A percentile compares a stretch with the other conserved stretches of the same genome.
Evolutionary conservation across 768 basidiomycete genomes (phyloP).

Genomic region (Xerocomus spinulosus): DNA sequence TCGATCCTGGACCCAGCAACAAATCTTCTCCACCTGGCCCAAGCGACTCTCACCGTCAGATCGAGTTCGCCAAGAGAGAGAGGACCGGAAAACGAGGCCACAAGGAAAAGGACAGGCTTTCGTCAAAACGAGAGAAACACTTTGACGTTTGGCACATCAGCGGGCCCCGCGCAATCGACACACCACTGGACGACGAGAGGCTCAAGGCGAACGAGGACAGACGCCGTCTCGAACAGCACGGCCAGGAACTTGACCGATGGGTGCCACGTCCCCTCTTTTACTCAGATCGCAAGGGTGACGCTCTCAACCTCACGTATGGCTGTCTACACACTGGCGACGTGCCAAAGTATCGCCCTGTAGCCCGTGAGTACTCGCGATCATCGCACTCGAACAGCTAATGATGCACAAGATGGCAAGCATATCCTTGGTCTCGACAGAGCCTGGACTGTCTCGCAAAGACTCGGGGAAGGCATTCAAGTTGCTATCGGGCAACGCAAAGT

Average conservation of each 20-base stretch:
- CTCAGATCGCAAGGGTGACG: conserved; percentile 65
- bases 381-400: conserved; percentile 42
- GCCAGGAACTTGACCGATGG: conserved; percentile 20
- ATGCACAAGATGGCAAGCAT: conserved; percentile 41
- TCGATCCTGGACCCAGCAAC: conserved; percentile 43
- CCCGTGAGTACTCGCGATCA: conserved; percentile 41
- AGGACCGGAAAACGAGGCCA: conserved; percentile 18
- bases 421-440: conserved; percentile 57
- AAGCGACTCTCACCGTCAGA: conserved; percentile 11
- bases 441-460: conserved; percentile 47
- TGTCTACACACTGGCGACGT: conserved; percentile 55
- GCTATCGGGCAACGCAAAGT: conserved; percentile 45
- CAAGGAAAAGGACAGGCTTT: conserved; percentile 29
- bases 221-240: conserved; percentile 18
- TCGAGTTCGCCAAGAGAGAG: conserved; percentile 17
- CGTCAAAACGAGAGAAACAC: conserved; percentile 29
- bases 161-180: conserved; percentile 10
- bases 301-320: conserved; percentile 64
- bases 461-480: conserved; percentile 61
- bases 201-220: conserved; percentile 34
- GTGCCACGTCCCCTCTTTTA: conserved; percentile 42
- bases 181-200: conserved; percentile 28
- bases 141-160: conserved; percentile 23
- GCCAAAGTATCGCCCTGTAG: conserved; percentile 59
- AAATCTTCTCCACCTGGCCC: conserved; percentile 13